Percentiles rank a stretch among this genome's conserved stretches.
These are phyloP conservation scores for Nicotiana tabacum DNA, from an alignment of 257 asterid species.

Conservation along the genomic window DNA sequence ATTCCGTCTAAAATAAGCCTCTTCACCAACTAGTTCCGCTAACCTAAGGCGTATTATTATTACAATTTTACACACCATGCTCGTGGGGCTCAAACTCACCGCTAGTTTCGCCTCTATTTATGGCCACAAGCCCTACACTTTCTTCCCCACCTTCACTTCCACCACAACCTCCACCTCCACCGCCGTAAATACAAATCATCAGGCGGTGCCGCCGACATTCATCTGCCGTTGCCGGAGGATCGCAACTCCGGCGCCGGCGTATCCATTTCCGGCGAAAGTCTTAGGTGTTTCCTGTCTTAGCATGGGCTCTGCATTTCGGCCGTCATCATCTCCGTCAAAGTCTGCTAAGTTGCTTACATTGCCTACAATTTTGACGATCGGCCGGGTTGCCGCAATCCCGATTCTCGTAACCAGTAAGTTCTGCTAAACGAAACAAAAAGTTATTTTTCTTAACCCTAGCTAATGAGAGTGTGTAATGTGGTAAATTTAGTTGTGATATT, in stretches of 20 bases:
- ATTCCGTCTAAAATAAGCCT: not conserved
- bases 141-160: constrained; percentile 26
- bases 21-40: constrained; percentile 20
- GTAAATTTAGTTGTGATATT: not conserved
- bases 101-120: constrained; percentile 28
- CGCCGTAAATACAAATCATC: constrained; percentile 6
- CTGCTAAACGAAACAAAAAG: no score
- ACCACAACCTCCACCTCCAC: constrained; percentile 22
- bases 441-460: not conserved
- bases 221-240: constrained; percentile 30
- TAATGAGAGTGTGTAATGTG: not conserved
- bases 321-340: not conserved
- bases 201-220: not conserved
- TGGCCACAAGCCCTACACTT: constrained; percentile 39
- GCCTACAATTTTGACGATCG: constrained; percentile 91
- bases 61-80: constrained; percentile 32
- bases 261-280: not conserved
- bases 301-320: not conserved
- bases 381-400: constrained; percentile 88
- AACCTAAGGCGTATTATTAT: constrained; percentile 46
- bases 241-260: constrained; percentile 13
- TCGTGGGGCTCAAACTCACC: constrained; percentile 50
- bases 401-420: constrained; percentile 66
- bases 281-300: constrained; percentile 18
- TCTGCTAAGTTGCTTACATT: constrained; percentile 69